phyloP scores from a whole-genome alignment of 495 filamentous ascomycete genomes.

The Hyaloscypha hepaticicola region DNA sequence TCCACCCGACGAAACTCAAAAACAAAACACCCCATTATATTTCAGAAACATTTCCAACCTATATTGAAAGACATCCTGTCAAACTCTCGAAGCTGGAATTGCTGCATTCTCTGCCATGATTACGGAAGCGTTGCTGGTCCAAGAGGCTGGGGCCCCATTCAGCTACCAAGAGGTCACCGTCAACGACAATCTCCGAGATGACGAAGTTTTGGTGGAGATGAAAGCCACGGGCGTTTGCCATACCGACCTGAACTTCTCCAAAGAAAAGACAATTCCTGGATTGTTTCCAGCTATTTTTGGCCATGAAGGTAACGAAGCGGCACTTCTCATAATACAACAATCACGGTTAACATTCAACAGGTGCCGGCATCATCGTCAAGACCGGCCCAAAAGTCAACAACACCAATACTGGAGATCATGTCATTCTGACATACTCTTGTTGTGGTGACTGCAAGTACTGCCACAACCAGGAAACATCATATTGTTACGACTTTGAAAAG shows the following conservation, averaged over 20 bases:
- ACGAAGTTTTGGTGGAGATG: conserved; percentile 43
- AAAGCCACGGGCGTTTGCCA: conserved; percentile 43
- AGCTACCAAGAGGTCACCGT: conserved; percentile 35
- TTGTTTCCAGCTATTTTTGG: conserved; percentile 45
- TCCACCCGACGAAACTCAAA: too few species aligned
- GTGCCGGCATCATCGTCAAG: conserved; percentile 46
- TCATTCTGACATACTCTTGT: conserved; percentile 39
- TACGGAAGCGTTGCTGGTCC: conserved; percentile 30
- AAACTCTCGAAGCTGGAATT: too few species aligned
- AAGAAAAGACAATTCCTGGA: conserved; percentile 36
- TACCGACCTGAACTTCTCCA: conserved; percentile 41
- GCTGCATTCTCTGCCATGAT: conserved; percentile 6
- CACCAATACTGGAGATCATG: conserved; percentile 45
- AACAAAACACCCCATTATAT: too few species aligned
- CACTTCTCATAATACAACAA: neutral
- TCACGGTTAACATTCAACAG: conserved; percentile 20
- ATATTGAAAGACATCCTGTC: too few species aligned
- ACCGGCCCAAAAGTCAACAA: conserved; percentile 39
- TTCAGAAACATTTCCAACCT: too few species aligned
- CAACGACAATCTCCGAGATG: conserved; percentile 29
- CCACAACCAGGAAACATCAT: conserved; percentile 28
- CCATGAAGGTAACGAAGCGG: conserved; percentile 41
- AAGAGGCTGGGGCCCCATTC: conserved; percentile 19
- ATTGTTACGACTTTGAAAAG: conserved; percentile 32
- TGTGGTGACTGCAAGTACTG: conserved; percentile 39